phyloP scores from a whole-genome alignment of 2,329 filamentous ascomycete genomes.

The Colletotrichum sp. region DNA sequence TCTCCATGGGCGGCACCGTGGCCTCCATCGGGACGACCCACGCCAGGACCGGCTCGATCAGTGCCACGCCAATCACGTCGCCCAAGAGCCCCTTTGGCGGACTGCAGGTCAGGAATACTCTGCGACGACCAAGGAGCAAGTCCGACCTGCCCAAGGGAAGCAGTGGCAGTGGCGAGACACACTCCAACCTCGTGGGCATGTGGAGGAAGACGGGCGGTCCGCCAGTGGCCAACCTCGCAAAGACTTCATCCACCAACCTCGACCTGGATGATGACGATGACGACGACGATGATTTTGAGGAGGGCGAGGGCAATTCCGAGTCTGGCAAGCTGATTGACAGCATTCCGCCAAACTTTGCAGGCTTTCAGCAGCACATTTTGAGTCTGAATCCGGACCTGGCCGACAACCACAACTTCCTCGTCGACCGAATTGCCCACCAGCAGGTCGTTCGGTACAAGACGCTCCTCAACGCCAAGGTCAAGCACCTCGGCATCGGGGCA shows the following conservation, averaged over 20 bases:
- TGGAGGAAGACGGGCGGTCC: conserved; percentile 59
- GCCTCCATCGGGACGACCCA: conserved; percentile 63
- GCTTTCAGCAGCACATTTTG: conserved; percentile 77
- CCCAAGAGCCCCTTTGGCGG: conserved; percentile 55
- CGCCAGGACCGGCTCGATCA: conserved; percentile 65
- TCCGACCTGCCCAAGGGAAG: conserved; percentile 53
- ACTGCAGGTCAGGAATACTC: conserved; percentile 50
- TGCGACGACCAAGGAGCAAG: conserved; percentile 62
- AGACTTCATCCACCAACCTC: conserved; percentile 25
- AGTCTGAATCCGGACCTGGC: conserved; percentile 75
- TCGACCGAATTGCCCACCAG: conserved; percentile 83
- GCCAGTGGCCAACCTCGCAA: conserved; percentile 54
- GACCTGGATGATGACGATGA: conserved; percentile 59
- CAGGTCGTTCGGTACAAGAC: conserved; percentile 81
- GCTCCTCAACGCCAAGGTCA: conserved; percentile 71
- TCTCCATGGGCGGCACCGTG: conserved; percentile 58
- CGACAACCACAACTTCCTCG: conserved; percentile 63
- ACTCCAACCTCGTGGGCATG: conserved; percentile 52
- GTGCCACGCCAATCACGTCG: conserved; percentile 56
- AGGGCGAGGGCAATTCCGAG: conserved; percentile 66
- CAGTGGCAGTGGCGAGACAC: conserved; percentile 21
- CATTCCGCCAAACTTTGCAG: conserved; percentile 74
- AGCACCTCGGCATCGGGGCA: conserved; percentile 68
- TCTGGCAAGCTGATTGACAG: conserved; percentile 67
- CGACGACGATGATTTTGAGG: conserved; percentile 64